Conservation (phyloP, 768 basidiomycete genomes). For the Boletus sp. region DNA sequence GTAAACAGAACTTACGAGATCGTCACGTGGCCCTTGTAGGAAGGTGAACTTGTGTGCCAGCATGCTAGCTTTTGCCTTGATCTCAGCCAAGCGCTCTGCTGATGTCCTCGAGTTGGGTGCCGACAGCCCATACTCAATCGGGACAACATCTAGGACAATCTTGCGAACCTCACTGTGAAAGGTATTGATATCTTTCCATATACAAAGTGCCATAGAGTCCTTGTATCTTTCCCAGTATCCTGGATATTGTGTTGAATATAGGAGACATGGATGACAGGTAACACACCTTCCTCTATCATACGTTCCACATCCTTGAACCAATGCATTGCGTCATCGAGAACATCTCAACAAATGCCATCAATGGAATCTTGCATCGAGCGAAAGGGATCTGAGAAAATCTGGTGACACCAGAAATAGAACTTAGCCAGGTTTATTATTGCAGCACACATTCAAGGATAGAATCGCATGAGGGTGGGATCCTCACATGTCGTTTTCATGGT, state of each 20-base stretch:
- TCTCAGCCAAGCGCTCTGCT: background rate
- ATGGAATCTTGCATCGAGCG: background rate
- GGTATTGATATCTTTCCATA: background rate
- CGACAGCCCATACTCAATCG: background rate
- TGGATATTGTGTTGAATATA: background rate
- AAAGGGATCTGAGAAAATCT: background rate
- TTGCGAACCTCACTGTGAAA: background rate
- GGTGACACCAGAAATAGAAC: background rate
- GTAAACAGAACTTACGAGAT: background rate
- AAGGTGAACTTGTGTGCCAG: background rate
- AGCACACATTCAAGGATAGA: background rate
- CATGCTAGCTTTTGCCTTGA: background rate
- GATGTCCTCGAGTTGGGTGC: background rate
- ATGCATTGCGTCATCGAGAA: background rate
- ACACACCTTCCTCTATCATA: background rate
- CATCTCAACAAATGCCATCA: background rate
- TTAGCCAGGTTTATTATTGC: background rate
- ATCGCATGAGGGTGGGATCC: no score
- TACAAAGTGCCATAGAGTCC: background rate
- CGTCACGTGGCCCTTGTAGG: background rate
- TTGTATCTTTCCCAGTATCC: background rate
- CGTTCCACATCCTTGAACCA: background rate
- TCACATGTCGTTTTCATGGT: background rate
- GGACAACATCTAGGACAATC: background rate
- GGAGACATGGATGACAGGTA: no score